Evolutionary conservation across 2,329 filamentous ascomycete genomes (phyloP).

Genomic region (Sporothrix globosa): DNA sequence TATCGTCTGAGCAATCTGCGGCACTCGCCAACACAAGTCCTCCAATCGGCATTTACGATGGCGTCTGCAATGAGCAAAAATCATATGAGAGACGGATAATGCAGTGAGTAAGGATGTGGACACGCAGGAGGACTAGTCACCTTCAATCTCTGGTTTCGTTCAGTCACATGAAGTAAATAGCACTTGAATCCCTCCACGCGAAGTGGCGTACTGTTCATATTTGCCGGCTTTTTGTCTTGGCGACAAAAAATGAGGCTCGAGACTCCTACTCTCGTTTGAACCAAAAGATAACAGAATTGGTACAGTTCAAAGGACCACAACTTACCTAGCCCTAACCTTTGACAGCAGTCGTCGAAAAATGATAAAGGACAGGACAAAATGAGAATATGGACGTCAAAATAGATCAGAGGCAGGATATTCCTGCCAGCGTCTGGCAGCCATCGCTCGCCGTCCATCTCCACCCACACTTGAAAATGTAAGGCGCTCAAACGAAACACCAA

Average conservation of each 20-base stretch:
- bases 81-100: constrained; percentile 17
- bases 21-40: background rate
- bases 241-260: background rate
- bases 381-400: no score
- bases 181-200: background rate
- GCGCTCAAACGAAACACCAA: constrained; percentile 26
- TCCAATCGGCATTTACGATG: constrained; percentile 21
- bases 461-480: constrained; percentile 30
- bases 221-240: background rate
- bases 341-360: no score
- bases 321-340: no score
- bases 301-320: no score
- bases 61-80: constrained; percentile 9
- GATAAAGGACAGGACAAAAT: no score
- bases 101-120: background rate
- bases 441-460: constrained; percentile 22
- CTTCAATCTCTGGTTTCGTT: background rate
- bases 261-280: no score
- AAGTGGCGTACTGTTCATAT: background rate
- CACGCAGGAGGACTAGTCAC: background rate
- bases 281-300: no score
- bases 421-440: background rate
- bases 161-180: background rate
- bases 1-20: background rate
- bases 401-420: no score